A percentile compares a stretch with the other conserved stretches of the same genome.
phyloP scores from a whole-genome alignment of 2,329 filamentous ascomycete genomes.

The Capronia epimyces region DNA sequence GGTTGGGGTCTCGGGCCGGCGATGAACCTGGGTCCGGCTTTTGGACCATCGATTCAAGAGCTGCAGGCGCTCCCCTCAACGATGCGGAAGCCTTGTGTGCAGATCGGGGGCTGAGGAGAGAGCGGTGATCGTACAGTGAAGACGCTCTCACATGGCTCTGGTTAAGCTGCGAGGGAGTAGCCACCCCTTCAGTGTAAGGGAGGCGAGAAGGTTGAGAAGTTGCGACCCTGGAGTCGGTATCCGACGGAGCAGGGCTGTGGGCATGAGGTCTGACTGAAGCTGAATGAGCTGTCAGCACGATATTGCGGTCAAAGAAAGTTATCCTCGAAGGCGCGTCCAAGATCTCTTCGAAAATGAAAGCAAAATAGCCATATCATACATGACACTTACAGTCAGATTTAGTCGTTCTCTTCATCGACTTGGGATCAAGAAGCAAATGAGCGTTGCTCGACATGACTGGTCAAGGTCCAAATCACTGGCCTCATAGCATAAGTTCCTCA shows the following conservation, averaged over 20 bases:
- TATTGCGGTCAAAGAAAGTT: no score
- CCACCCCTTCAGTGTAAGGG: not conserved
- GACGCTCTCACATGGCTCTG: not conserved
- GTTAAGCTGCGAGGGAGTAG: not conserved
- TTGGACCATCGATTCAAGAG: not conserved
- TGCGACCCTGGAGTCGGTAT: not conserved
- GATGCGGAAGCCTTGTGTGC: not conserved
- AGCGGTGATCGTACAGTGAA: not conserved
- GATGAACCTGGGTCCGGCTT: not conserved
- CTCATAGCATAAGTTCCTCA: not conserved
- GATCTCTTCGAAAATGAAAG: no score
- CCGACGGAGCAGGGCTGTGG: not conserved
- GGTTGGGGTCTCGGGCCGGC: not conserved
- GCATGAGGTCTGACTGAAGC: not conserved
- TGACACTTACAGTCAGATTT: slow-evolving; percentile 19
- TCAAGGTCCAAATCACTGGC: not conserved
- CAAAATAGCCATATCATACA: no score
- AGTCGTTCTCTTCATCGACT: slow-evolving; percentile 36
- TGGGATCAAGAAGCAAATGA: slow-evolving; percentile 42
- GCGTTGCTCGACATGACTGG: slow-evolving; percentile 37
- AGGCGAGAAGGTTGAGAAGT: not conserved
- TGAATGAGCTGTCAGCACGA: not conserved
- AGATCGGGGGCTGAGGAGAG: slow-evolving; percentile 9
- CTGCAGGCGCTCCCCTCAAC: not conserved
- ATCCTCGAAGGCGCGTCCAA: no score